phyloP scores from a whole-genome alignment of 208 protist genomes.

The Acanthamoeba lenticulata region DNA sequence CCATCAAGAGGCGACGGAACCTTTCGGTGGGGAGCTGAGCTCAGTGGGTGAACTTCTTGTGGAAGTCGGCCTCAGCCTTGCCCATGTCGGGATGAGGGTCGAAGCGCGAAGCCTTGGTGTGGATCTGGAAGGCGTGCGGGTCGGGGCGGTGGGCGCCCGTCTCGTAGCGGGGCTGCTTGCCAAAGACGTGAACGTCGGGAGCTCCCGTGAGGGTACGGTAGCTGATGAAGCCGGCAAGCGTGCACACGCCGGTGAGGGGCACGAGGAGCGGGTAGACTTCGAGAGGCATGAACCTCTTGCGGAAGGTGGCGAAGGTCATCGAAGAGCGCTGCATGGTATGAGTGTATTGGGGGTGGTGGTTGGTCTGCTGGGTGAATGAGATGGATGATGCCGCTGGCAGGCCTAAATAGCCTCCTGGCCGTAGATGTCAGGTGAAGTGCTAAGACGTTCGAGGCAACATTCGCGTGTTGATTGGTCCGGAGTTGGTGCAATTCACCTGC shows the following conservation, averaged over 20 bases:
- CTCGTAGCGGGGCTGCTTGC: neutral
- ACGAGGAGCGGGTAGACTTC: slow-evolving; percentile 45
- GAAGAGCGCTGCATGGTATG: too few relatives aligned
- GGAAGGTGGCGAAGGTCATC: neutral
- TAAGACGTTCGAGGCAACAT: too few relatives aligned
- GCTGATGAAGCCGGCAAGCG: neutral
- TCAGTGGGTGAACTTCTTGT: too few relatives aligned
- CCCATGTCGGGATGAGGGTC: neutral
- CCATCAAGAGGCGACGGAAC: too few relatives aligned
- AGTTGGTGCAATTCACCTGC: too few relatives aligned
- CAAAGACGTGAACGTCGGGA: slow-evolving; percentile 38
- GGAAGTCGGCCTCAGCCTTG: neutral
- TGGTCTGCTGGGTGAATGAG: too few relatives aligned
- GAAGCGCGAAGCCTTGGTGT: slow-evolving; percentile 40
- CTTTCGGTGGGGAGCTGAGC: too few relatives aligned
- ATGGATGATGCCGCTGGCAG: too few relatives aligned
- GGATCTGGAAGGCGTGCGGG: slow-evolving; percentile 2
- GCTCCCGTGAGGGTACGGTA: slow-evolving; percentile 6
- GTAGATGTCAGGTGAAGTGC: too few relatives aligned
- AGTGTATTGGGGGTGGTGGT: too few relatives aligned
- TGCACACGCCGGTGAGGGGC: neutral
- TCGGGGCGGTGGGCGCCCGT: neutral
- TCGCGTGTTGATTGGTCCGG: too few relatives aligned
- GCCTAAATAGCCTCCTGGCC: too few relatives aligned
- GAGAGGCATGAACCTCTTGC: neutral